These are phyloP conservation scores for Sapria himalayana DNA, from an alignment of 345 rosid genomes.

Conservation along the genomic window DNA sequence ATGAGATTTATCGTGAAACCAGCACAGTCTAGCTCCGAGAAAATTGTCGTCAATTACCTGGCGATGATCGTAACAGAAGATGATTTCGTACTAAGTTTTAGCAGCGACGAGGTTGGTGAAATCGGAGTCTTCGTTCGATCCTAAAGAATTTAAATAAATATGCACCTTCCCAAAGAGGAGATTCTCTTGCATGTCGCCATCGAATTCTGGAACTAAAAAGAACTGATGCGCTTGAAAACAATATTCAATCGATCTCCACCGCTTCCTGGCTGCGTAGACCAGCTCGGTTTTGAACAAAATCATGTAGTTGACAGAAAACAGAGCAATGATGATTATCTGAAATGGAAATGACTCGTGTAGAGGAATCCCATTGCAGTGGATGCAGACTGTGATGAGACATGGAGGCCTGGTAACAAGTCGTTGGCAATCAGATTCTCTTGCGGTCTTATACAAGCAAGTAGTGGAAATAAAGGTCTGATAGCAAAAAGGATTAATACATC, in stretches of 20 bases:
- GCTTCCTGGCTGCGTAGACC: conserved; percentile 25
- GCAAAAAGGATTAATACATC: too few relatives aligned
- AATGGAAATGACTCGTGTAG: conserved; percentile 1
- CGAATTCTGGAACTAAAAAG: conserved; percentile 58
- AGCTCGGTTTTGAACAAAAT: conserved; percentile 39
- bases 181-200: conserved; percentile 39
- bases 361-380: too few relatives aligned
- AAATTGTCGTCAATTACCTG: conserved; percentile 51
- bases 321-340: not conserved
- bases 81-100: conserved; percentile 31
- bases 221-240: conserved; percentile 40
- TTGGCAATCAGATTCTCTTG: too few relatives aligned
- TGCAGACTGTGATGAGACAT: conserved; percentile 2
- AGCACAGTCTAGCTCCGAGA: conserved; percentile 55
- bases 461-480: too few relatives aligned
- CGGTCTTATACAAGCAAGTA: too few relatives aligned
- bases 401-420: too few relatives aligned
- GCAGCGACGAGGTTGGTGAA: conserved; percentile 69
- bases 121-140: conserved; percentile 57
- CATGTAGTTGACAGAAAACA: conserved; percentile 10
- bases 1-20: conserved; percentile 25
- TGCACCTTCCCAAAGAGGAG: conserved; percentile 28
- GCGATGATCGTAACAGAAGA: conserved; percentile 41
- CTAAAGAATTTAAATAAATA: conserved; percentile 37
- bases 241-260: conserved; percentile 28